Percentiles rank a stretch among this genome's conserved stretches.
phyloP scores from a whole-genome alignment of 2,329 filamentous ascomycete species.

The Colletotrichum tanaceti region DNA sequence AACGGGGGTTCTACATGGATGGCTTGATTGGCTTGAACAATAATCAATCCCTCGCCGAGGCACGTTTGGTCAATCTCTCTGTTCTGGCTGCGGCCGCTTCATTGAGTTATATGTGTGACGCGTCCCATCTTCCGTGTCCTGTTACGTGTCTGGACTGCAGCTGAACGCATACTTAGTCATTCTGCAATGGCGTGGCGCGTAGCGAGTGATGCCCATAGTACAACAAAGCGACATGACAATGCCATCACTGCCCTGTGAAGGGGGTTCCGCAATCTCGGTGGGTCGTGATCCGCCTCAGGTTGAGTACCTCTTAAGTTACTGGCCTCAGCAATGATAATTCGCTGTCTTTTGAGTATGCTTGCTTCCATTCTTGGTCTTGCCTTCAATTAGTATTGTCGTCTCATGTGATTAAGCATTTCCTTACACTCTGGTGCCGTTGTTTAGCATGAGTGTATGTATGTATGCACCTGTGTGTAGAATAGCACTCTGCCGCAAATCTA shows the following conservation, averaged over 20 bases:
- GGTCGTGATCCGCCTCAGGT: not conserved
- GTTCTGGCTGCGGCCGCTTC: not conserved
- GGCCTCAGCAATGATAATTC: not conserved
- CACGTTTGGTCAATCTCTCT: conserved; percentile 34
- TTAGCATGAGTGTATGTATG: too few relatives aligned
- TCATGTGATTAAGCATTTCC: not conserved
- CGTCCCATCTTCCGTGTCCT: not conserved
- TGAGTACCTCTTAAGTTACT: too few relatives aligned
- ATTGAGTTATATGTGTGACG: not conserved
- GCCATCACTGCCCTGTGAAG: too few relatives aligned
- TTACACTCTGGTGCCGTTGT: too few relatives aligned
- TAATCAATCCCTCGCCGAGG: conserved; percentile 40
- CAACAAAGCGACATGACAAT: too few relatives aligned
- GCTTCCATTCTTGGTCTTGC: too few relatives aligned
- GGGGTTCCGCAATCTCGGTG: too few relatives aligned
- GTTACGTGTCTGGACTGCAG: not conserved
- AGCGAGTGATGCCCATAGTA: too few relatives aligned
- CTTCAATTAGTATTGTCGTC: not conserved
- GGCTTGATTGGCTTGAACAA: conserved; percentile 39
- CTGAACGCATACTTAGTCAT: too few relatives aligned
- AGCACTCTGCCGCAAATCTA: not conserved
- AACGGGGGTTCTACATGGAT: conserved; percentile 50
- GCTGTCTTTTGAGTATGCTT: not conserved
- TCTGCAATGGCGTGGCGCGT: too few relatives aligned
- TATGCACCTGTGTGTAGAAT: too few relatives aligned